Percentiles rank a stretch among this genome's conserved stretches.
These are phyloP conservation scores for Yarrowia bubula DNA, from an alignment of 805 yeast genomes.

Conservation along the genomic window DNA sequence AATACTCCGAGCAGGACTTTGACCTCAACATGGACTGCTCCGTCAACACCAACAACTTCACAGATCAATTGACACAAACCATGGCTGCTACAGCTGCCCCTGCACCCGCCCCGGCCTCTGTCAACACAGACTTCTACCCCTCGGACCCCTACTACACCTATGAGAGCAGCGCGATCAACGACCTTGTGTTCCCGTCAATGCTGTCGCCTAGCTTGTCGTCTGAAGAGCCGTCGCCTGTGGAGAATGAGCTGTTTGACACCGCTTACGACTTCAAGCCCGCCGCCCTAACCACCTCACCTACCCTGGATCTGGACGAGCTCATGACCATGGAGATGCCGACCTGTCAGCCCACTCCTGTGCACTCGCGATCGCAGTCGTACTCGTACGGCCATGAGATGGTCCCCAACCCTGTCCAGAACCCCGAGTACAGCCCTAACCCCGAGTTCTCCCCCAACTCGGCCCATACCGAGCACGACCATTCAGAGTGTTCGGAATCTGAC, in stretches of 20 bases:
- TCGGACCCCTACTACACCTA: slow-evolving; percentile 7
- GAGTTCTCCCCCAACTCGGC: too few species aligned
- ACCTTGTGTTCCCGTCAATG: slow-evolving; percentile 1
- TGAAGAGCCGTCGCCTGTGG: not conserved
- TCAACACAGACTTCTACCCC: not conserved
- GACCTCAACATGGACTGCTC: not conserved
- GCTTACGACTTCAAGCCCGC: not conserved
- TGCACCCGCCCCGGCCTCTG: not conserved
- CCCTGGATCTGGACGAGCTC: not conserved
- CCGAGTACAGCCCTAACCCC: too few species aligned
- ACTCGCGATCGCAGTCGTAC: not conserved
- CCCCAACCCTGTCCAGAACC: too few species aligned
- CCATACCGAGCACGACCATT: too few species aligned
- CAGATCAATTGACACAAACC: not conserved
- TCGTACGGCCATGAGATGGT: not conserved
- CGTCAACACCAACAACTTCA: not conserved
- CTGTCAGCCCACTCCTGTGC: slow-evolving; percentile 10
- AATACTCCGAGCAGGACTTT: not conserved
- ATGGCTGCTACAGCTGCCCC: not conserved
- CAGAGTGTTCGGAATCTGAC: not conserved
- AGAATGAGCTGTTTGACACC: not conserved
- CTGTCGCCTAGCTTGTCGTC: slow-evolving; percentile 1
- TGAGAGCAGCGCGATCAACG: not conserved
- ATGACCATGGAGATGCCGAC: not conserved
- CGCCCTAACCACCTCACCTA: too few species aligned